Conservation (phyloP, 2,329 filamentous ascomycete species). For the Nemania sp. region DNA sequence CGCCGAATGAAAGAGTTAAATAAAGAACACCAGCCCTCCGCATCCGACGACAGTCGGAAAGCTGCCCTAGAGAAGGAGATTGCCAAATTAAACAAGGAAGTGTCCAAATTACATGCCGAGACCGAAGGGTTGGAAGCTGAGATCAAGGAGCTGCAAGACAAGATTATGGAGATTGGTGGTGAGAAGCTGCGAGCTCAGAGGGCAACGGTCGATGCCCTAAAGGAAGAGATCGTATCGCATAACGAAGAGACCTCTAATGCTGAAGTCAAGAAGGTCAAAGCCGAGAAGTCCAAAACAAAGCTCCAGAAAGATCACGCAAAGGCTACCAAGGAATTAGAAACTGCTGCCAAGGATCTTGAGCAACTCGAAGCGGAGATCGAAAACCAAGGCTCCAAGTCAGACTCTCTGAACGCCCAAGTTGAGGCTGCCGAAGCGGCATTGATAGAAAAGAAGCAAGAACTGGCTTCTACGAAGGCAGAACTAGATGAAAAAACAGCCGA, state of each 20-base stretch:
- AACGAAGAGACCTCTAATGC: conserved; percentile 83
- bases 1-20: conserved; percentile 84
- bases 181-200: conserved; percentile 90
- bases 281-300: conserved; percentile 88
- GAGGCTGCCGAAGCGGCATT: conserved; percentile 83
- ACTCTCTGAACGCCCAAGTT: conserved; percentile 71
- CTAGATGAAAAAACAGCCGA: conserved; percentile 84
- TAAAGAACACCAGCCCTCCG: conserved; percentile 79
- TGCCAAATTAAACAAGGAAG: conserved; percentile 72
- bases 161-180: conserved; percentile 98
- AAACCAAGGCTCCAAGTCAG: conserved; percentile 75
- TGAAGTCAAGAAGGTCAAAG: conserved; percentile 87
- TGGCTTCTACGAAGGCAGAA: conserved; percentile 78
- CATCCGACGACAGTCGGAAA: conserved; percentile 77
- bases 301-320: conserved; percentile 82
- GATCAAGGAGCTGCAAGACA: conserved; percentile 90
- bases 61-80: conserved; percentile 78
- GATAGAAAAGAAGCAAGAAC: conserved; percentile 76
- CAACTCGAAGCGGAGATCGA: conserved; percentile 78
- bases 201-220: conserved; percentile 85
- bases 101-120: conserved; percentile 78
- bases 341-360: conserved; percentile 73
- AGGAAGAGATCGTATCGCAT: conserved; percentile 80
- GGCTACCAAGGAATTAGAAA: conserved; percentile 77
- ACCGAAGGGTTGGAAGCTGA: conserved; percentile 90